Conservation (phyloP, 352 stramenopile species). For the Phytophthora nicotianae region DNA sequence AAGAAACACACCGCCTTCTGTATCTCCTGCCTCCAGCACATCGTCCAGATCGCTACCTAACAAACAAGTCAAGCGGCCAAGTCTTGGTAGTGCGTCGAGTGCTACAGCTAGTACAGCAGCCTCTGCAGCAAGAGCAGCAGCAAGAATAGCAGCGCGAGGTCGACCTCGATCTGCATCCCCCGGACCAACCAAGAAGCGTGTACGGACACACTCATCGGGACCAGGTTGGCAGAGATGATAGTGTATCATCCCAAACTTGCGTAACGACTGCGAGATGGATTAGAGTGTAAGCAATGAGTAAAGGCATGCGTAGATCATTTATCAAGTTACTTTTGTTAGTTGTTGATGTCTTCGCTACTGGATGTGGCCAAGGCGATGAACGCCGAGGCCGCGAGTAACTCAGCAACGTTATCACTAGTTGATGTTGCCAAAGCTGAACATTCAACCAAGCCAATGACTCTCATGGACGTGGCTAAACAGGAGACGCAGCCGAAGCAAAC, state of each 20-base stretch:
- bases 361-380: slow-evolving; percentile 63
- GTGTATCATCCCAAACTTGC: slow-evolving; percentile 26
- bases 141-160: slow-evolving; percentile 26
- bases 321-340: neutral
- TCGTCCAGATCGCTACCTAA: slow-evolving; percentile 18
- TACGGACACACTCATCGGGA: slow-evolving; percentile 31
- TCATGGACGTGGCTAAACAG: slow-evolving; percentile 57
- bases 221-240: slow-evolving; percentile 42
- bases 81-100: slow-evolving; percentile 27
- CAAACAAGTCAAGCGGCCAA: slow-evolving; percentile 22
- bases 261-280: slow-evolving; percentile 33
- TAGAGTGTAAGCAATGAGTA: slow-evolving; percentile 24
- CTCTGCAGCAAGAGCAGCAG: slow-evolving; percentile 28
- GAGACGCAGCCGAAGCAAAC: slow-evolving; percentile 28
- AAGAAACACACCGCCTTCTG: slow-evolving; percentile 27
- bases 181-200: slow-evolving; percentile 47
- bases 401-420: slow-evolving; percentile 33
- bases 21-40: slow-evolving; percentile 26
- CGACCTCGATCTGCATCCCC: slow-evolving; percentile 36
- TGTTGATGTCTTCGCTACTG: slow-evolving; percentile 41
- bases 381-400: slow-evolving; percentile 10
- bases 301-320: slow-evolving; percentile 22
- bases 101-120: slow-evolving; percentile 25
- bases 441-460: slow-evolving; percentile 30
- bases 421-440: slow-evolving; percentile 38